These are phyloP conservation scores for Wallacemonas sp. DNA, from an alignment of 208 protist species.

Conservation along the genomic window DNA sequence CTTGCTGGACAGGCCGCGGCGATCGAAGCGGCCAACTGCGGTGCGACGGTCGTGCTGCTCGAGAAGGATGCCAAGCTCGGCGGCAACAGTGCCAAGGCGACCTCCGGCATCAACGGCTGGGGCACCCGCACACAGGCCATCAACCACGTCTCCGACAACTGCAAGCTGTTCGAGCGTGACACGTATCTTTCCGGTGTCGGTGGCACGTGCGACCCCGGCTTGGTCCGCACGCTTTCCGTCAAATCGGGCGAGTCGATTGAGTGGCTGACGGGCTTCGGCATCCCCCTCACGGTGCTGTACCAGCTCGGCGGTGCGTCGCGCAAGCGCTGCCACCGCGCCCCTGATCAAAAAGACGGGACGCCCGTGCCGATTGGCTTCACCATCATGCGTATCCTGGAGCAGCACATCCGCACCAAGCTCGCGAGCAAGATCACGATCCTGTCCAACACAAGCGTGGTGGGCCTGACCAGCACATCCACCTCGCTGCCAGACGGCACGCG, in stretches of 20 bases:
- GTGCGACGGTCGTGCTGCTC: constrained; percentile 72
- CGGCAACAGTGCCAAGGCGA: constrained; percentile 94
- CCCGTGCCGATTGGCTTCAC: constrained; percentile 79
- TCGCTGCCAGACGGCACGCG: constrained; percentile 37
- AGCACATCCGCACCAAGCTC: constrained; percentile 62
- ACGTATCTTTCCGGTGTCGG: constrained; percentile 52
- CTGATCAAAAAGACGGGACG: constrained; percentile 47
- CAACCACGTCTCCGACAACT: constrained; percentile 37
- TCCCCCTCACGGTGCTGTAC: constrained; percentile 70
- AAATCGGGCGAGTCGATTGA: constrained; percentile 55
- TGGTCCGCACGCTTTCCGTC: constrained; percentile 74
- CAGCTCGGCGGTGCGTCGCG: constrained; percentile 80
- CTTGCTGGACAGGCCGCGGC: constrained; percentile 60
- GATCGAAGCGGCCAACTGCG: constrained; percentile 58
- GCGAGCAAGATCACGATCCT: constrained; percentile 50
- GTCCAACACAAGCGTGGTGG: constrained; percentile 34
- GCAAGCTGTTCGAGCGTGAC: constrained; percentile 64
- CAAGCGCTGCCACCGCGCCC: constrained; percentile 67
- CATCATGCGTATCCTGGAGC: constrained; percentile 73
- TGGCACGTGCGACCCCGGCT: constrained; percentile 43
- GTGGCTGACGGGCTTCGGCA: constrained; percentile 64
- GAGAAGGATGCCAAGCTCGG: constrained; percentile 82
- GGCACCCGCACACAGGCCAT: constrained; percentile 69
- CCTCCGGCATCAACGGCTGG: constrained; percentile 92
- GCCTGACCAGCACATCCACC: constrained; percentile 36